Conservation (phyloP, 2,329 filamentous ascomycete genomes). For the Periglandula ipomoeae region DNA sequence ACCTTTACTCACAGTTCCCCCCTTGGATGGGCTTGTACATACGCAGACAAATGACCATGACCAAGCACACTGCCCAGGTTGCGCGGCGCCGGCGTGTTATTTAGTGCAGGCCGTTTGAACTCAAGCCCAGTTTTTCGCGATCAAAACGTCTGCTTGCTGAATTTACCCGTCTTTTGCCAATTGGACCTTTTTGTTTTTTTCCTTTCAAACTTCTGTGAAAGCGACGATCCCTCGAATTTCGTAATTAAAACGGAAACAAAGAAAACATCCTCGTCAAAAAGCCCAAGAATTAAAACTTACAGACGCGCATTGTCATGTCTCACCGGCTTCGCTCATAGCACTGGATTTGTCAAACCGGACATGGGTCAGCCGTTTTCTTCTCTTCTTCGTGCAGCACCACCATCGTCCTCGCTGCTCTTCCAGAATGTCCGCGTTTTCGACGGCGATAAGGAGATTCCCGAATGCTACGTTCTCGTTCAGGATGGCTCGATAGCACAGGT, state of each 20-base stretch:
- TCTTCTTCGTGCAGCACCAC: background rate
- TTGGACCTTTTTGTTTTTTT: too few relatives aligned
- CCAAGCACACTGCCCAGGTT: background rate
- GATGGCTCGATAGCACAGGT: conserved; percentile 29
- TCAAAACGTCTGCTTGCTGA: background rate
- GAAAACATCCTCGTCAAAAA: background rate
- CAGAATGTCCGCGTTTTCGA: conserved; percentile 35
- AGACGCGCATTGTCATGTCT: conserved; percentile 1
- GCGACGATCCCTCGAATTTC: too few relatives aligned
- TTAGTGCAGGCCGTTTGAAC: background rate
- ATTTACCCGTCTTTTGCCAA: too few relatives aligned
- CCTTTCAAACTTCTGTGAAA: too few relatives aligned
- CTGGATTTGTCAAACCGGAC: background rate
- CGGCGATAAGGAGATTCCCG: conserved; percentile 29
- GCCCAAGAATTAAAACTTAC: too few relatives aligned
- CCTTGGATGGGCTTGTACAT: background rate
- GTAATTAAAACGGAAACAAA: too few relatives aligned
- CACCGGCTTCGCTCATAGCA: background rate
- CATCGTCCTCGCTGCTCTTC: conserved; percentile 6
- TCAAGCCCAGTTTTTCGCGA: background rate
- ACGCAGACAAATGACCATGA: too few relatives aligned
- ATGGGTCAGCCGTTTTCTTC: conserved; percentile 4
- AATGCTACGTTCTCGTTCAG: conserved; percentile 30
- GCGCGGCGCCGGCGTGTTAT: background rate
- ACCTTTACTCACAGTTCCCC: background rate